Base-by-base conservation (phyloP, 768 basidiomycete species). In the Nevesoporus exiguus region DNA sequence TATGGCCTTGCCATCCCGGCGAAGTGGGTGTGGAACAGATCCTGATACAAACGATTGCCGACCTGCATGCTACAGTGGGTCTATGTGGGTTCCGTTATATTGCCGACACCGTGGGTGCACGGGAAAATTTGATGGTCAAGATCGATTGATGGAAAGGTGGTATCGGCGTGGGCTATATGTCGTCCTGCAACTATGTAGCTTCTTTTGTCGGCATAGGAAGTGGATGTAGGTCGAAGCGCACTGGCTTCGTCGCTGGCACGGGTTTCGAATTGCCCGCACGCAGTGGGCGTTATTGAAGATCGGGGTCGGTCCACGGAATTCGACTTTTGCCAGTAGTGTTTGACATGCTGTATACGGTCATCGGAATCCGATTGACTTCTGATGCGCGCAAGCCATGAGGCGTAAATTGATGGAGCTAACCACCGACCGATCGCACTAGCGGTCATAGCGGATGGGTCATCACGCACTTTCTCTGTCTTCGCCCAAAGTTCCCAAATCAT, bases 1-100 rank as follows among this genome's bases (percentile, higher is more conserved):
- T 81, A 78, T 55, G 79, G 78, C 1, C 73, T 83, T 15, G 71
- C 77, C 0, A 66, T 81, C 21, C 75, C 2, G 80, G 82, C 1
- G 68, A 80, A 51, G 69, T 64, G 8, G 83, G 80, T 0, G 77
- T 80, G 4, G 73, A 80, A 60, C 73, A 77, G 46, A 76, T 82
- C 15, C 61, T 84, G 54, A 73, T 72, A 52, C 67, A 68, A 24
- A 67, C 76, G 7, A 67, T 80, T 36, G 70, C 76, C 5, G 78
- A 80, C 47, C 54, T 76, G 4, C 71, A 79, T 56, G 56, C 76
- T 47, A 74, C 77, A 11, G 65, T 80, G 54, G 78, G 77, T 8
- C 58, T 80, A 8, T 66, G 71, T 8, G 78, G 78, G 3, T 73
- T 71, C 53, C 66, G 65, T 24, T 66, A 54, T 41, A 36, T 77